A percentile compares a stretch with the other conserved stretches of the same genome.
Evolutionary conservation across 352 stramenopile species (phyloP).

Genomic region (Phytopythium litorale): DNA sequence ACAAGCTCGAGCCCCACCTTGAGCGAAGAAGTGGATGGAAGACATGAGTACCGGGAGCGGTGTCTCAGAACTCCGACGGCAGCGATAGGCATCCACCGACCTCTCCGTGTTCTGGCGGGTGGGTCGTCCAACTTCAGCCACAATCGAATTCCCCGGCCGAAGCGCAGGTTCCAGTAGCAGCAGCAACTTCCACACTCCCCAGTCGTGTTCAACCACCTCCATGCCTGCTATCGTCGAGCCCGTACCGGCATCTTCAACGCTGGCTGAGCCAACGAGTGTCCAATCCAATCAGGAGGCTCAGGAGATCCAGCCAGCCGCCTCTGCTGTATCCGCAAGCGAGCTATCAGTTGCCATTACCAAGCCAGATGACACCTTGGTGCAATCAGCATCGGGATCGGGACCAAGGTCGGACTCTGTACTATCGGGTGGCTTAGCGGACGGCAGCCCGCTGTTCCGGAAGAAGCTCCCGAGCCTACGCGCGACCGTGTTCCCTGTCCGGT

Average conservation of each 20-base stretch:
- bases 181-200: neutral
- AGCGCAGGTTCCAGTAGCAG: neutral
- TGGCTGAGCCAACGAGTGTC: neutral
- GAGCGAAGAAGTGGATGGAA: neutral
- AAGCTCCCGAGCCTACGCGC: slow-evolving; percentile 25
- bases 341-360: neutral
- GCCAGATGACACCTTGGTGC: neutral
- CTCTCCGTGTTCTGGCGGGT: neutral
- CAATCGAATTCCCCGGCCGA: neutral
- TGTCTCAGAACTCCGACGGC: neutral
- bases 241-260: neutral
- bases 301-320: neutral
- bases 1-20: neutral
- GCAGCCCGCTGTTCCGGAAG: slow-evolving; percentile 16
- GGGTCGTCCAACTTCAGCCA: neutral
- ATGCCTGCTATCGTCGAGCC: slow-evolving; percentile 1
- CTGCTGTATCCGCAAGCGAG: neutral
- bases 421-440: too few species aligned
- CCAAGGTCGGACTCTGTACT: too few species aligned
- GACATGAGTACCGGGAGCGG: neutral
- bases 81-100: neutral
- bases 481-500: slow-evolving; percentile 29
- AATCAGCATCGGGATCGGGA: too few species aligned
- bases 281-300: neutral
- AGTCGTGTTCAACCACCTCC: neutral